Conservation (phyloP, 352 stramenopile species). For the Pythium dissimile region DNA sequence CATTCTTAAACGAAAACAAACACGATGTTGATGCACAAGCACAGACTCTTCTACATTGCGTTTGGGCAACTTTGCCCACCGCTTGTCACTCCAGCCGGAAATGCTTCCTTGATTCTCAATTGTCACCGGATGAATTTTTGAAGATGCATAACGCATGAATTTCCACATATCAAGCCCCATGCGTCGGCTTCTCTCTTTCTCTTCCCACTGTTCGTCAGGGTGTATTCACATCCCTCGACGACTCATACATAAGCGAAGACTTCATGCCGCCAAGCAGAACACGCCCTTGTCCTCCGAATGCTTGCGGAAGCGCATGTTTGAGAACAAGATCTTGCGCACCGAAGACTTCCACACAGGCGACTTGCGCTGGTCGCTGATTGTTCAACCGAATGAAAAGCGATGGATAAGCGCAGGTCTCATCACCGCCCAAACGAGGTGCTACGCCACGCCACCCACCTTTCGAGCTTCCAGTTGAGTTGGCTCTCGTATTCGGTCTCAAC, state of each 20-base stretch:
- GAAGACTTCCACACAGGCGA: conserved; percentile 88
- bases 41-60: not conserved
- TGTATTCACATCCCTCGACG: not conserved
- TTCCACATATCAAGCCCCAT: no score
- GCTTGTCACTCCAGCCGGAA: not conserved
- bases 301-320: conserved; percentile 82
- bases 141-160: no score
- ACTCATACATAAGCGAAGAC: not conserved
- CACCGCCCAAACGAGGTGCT: no score
- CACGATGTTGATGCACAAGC: not conserved
- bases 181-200: no score
- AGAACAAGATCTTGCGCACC: conserved; percentile 88
- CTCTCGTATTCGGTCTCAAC: conserved; percentile 84
- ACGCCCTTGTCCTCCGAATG: conserved; percentile 66
- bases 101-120: not conserved
- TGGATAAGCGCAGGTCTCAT: no score
- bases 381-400: not conserved
- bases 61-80: not conserved
- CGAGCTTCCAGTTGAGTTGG: conserved; percentile 89
- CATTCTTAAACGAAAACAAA: not conserved
- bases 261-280: conserved; percentile 68
- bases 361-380: conserved; percentile 65
- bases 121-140: no score
- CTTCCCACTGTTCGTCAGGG: no score
- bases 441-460: no score